Evolutionary conservation across 768 basidiomycete genomes (phyloP), one percentile per base, ranked within the genome.

Genomic region (Boletus reticuloceps): DNA sequence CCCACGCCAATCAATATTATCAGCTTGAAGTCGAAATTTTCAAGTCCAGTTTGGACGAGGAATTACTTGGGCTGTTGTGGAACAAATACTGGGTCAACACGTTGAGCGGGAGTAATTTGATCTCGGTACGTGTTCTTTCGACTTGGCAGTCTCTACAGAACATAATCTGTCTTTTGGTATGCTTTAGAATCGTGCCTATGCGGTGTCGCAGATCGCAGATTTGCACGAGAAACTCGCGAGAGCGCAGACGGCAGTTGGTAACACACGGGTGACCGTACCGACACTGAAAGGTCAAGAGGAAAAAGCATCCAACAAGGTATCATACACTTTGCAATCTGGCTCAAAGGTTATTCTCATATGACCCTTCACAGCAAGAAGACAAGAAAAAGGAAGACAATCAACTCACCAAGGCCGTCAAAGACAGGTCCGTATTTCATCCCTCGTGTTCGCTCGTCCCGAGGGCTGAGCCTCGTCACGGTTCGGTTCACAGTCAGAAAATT

Each of bases 21-120:
- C 89, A 84, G 22, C 80, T 99, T 14, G 94, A 96, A 32, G 89
- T 99, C 17, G 87, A 94, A 68, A 88, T 98, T 50, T 99, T 97
- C 83, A 98, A 97, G 72, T 91, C 88, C 25, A 85, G 81, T 55
- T 74, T 95, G 47, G 97, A 99, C 69, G 86, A 85, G 31, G 86
- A 94, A 64, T 75, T 99, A 4, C 79, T 99, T 41, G 91, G 90
- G 20, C 74, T 95, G 67, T 73, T 99, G 51, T 98, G 96, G 96
- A 98, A 99, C 74, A 98, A 98, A 73, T 99, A 99, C 64, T 99
- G 97, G 97, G 93, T 97, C 25, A 94, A 94, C 64, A 99, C 97
- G 3, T 78, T 99, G 38, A 93, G 91, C 63, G 91, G 93, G 66
- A 96, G 92, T 66, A 89, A 94, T 6, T 71, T 98, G 46, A 89